A percentile compares a stretch with the other conserved stretches of the same genome.
Evolutionary conservation across 2,329 filamentous ascomycete genomes (phyloP).

Genomic region (Ceratocystis ficicola): DNA sequence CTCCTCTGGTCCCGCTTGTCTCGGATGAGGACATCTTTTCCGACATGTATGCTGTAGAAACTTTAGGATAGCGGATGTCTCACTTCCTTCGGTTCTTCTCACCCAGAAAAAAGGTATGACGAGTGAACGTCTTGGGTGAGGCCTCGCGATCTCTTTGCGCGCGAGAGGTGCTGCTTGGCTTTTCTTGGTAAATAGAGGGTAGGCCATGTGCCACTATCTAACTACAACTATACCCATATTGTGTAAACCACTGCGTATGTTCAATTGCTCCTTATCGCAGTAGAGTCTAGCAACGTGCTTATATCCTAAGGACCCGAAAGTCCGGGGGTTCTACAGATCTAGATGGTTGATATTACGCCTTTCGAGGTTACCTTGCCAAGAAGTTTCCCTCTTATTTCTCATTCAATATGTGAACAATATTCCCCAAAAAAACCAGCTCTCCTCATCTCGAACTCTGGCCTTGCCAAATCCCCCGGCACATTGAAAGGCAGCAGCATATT

Average conservation of each 20-base stretch:
- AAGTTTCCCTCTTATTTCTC: neutral
- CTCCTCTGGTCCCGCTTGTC: neutral
- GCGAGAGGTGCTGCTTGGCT: neutral
- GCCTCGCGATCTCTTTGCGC: neutral
- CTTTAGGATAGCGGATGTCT: neutral
- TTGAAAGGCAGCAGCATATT: constrained; percentile 1
- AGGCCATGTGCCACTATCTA: neutral
- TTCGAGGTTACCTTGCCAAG: neutral
- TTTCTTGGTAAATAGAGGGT: neutral
- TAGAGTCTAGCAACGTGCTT: neutral
- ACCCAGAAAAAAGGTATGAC: neutral
- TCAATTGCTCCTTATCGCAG: neutral
- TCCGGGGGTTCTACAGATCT: neutral
- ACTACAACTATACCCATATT: neutral
- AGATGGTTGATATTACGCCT: too few species aligned
- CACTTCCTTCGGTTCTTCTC: neutral
- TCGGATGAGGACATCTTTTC: neutral
- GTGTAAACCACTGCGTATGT: neutral
- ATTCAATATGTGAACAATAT: neutral
- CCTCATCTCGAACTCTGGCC: neutral
- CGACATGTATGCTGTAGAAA: neutral
- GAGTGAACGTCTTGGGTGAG: neutral
- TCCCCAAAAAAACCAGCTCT: neutral
- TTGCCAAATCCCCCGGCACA: neutral
- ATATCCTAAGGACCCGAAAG: neutral